Percentiles rank a stretch among this genome's conserved stretches.
phyloP scores from a whole-genome alignment of 495 filamentous ascomycete genomes.

The Glutinoglossum americanum region DNA sequence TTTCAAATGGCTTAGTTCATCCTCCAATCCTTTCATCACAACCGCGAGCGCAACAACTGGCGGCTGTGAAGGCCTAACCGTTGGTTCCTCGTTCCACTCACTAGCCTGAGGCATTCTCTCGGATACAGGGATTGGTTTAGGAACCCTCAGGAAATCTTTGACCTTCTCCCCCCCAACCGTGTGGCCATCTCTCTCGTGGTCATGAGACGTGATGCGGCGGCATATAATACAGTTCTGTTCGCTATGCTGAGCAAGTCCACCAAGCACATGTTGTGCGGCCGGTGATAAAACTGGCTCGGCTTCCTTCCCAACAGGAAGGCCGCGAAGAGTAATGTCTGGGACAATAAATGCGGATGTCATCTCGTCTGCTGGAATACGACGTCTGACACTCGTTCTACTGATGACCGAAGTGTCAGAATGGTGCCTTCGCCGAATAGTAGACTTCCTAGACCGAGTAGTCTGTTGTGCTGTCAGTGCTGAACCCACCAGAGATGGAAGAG shows the following conservation, averaged over 20 bases:
- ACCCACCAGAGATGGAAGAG: background rate
- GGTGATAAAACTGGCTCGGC: conserved; percentile 15
- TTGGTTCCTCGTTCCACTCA: conserved; percentile 43
- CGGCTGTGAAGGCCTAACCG: conserved; percentile 51
- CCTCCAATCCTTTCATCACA: conserved; percentile 57
- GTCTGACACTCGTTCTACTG: background rate
- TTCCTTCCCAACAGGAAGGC: conserved; percentile 7
- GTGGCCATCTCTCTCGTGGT: conserved; percentile 14
- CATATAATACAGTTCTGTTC: conserved; percentile 56
- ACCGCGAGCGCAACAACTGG: conserved; percentile 58
- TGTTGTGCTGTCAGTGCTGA: background rate
- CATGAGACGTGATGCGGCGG: conserved; percentile 28
- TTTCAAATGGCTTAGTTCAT: conserved; percentile 68
- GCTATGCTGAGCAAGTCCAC: conserved; percentile 39
- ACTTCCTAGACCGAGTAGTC: background rate
- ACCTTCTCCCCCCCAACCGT: conserved; percentile 4
- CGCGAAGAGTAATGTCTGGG: conserved; percentile 39
- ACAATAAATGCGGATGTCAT: conserved; percentile 72
- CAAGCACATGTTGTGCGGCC: conserved; percentile 34
- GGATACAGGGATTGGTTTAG: conserved; percentile 50
- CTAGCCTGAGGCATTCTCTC: conserved; percentile 33
- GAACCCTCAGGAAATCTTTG: conserved; percentile 36
- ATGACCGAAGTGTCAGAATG: conserved; percentile 1
- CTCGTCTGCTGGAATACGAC: conserved; percentile 22
- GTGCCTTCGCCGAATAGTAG: background rate